Evolutionary conservation across 805 yeast genomes (phyloP).

Genomic region (Spathaspora boniae): DNA sequence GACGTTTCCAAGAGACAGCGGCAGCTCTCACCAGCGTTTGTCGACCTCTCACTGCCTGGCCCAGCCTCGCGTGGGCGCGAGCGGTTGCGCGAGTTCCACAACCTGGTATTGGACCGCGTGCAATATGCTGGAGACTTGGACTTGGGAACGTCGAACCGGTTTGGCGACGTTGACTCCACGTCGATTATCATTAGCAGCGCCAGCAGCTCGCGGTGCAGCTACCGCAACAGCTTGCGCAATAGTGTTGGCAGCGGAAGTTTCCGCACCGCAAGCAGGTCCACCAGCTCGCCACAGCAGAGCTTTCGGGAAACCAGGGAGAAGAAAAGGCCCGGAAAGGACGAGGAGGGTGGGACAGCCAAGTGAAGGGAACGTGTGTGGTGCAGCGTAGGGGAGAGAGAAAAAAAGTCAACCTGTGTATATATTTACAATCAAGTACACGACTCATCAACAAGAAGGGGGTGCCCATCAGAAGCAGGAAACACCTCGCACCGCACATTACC

Average conservation of each 20-base stretch:
- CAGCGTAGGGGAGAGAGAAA: too few species aligned
- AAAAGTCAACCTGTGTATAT: too few species aligned
- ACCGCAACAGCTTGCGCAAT: constrained; percentile 4
- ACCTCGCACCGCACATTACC: not conserved
- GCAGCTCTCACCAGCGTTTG: constrained; percentile 4
- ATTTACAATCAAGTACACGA: not conserved
- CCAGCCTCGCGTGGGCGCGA: constrained; percentile 3
- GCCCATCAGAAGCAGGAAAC: not conserved
- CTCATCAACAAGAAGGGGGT: not conserved
- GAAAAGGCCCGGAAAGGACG: too few species aligned
- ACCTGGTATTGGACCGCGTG: constrained; percentile 9
- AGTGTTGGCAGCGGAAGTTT: constrained; percentile 3
- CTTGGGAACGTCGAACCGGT: constrained; percentile 8
- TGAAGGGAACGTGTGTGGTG: too few species aligned
- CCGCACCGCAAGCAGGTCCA: constrained; percentile 4
- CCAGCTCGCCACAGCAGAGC: constrained; percentile 6
- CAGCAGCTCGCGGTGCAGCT: constrained; percentile 8
- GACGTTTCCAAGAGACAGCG: constrained; percentile 1
- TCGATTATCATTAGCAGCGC: constrained; percentile 7
- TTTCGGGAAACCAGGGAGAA: too few species aligned
- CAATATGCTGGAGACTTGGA: constrained; percentile 10
- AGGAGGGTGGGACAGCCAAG: too few species aligned
- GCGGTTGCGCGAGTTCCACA: constrained; percentile 7
- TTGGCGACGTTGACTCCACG: constrained; percentile 9
- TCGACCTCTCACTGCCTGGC: constrained; percentile 7